Evolutionary conservation across 164 flowering plant genomes (phyloP).

Genomic region (Umbellularia californica): DNA sequence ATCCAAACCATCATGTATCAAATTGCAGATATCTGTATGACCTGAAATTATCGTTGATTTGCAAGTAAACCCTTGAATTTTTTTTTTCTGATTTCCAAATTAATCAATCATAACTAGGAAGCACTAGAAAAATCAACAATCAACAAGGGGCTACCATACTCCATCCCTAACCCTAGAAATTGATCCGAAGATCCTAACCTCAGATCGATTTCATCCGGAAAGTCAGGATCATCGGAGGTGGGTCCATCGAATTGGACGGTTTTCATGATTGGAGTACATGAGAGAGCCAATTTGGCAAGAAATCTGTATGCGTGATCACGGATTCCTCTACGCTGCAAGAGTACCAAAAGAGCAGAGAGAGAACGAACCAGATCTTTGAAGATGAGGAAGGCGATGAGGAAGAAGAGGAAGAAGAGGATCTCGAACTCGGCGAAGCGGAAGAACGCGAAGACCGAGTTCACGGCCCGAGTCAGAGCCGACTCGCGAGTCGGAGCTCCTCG

Average conservation of each 20-base stretch:
- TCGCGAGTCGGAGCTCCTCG: slow-evolving; percentile 24
- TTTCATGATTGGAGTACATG: neutral
- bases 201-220: neutral
- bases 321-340: neutral
- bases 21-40: no score
- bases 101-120: no score
- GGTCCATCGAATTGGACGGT: neutral
- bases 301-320: neutral
- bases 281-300: neutral
- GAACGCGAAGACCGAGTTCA: slow-evolving; percentile 47
- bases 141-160: no score
- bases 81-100: no score
- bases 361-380: slow-evolving; percentile 80
- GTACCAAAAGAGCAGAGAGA: neutral
- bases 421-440: slow-evolving; percentile 75
- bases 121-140: no score
- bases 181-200: neutral
- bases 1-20: no score
- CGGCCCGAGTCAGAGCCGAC: slow-evolving; percentile 41
- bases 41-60: no score
- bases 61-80: no score
- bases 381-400: slow-evolving; percentile 64
- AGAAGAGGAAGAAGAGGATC: slow-evolving; percentile 77
- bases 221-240: neutral
- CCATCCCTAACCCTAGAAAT: no score